Evolutionary conservation across 495 filamentous ascomycete genomes (phyloP), one percentile per base, ranked within the genome.

Genomic region (Podospora anserina): DNA sequence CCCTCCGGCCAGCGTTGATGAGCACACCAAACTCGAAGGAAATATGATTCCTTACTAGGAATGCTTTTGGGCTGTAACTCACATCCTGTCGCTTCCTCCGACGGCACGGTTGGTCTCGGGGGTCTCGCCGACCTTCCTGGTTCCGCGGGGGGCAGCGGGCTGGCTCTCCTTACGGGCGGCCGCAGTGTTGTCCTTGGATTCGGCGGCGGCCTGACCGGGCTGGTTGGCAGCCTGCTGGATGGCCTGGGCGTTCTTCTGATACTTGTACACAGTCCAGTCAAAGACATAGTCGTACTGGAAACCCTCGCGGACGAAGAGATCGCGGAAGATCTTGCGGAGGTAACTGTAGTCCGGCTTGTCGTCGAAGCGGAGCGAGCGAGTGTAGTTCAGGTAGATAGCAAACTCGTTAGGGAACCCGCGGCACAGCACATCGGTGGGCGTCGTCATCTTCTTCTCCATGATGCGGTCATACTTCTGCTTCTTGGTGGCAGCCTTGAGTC

Each of bases 361-460:
- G 77, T 99, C 96, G 78, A 99, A 99, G 74, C 96, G 93, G 64
- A 99, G 91, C 61, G 94, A 97, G 57, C 96, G 92, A 62, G 96
- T 98, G 86, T 99, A 98, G 89, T 99, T 98, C 66, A 99, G 85
- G 80, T 99, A 99, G 81, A 97, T 98, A 82, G 96, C 94, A 78
- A 99, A 99, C 83, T 98, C 96, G 78, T 99, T 98, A 72, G 96
- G 96, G 84, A 99, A 98, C 65, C 94, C 95, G 79, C 95, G 93
- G 89, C 96, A 99, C 30, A 99, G 92, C 55, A 98, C 95, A 77
- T 99, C 96, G 73, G 96, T 99, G 19, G 96, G 95, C 5, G 96
- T 99, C 11, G 95, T 99, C 96, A 99, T 98, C 91, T 99, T 99
- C 89, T 99, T 99, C 86, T 99, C 96, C 96, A 98, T 99, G 82